Evolutionary conservation across 116 monocot genomes (phyloP), one percentile per base, ranked within the genome.

Genomic region (Trichopus zeylanicus): DNA sequence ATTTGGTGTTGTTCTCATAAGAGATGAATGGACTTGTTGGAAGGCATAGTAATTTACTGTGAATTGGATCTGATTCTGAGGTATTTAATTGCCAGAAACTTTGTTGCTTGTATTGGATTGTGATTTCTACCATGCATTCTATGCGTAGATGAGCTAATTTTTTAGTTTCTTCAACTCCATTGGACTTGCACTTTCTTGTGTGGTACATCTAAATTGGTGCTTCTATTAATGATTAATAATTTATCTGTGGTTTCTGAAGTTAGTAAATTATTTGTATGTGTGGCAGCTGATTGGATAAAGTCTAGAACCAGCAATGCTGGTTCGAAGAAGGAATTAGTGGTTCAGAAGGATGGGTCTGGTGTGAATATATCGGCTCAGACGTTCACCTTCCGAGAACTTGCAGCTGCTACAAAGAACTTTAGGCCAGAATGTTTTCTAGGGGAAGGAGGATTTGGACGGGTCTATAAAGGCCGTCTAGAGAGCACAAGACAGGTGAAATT

Each of bases 371-470:
- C 61, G 21, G 61, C 55, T 20, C 55, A 51, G 16, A 56, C 26
- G 51, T 86, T 86, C 65, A 67, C 78, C 26, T 73, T 81, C 42
- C 55, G 77, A 37, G 77, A 88, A 65, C 80, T 88, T 47, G 74
- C 79, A 22, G 73, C 52, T 0, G 83, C 80, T 13, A 83, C 88
- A n/a, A 66, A 60, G 47, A 80, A 83, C 39, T 88, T 88, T 53
- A 79, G 71, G 13, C 68, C 73, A n/a, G 88, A 82, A n/a, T 77
- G 62, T 56, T 77, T 77, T 46, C 26, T 88, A 37, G 88, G 88
- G 18, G 83, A 88, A 71, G 88, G 88, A 9, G 88, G 88, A 1
- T 88, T 88, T 35, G 88, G 88, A 0, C 70, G 79, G 9, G 88
- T 88, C 32, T 88, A 88, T 42, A 88, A 71, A 57, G 88, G 88